Evolutionary conservation across 1,284 basidiomycete species (phyloP).

Genomic region (Lentinula novae-zelandiae): DNA sequence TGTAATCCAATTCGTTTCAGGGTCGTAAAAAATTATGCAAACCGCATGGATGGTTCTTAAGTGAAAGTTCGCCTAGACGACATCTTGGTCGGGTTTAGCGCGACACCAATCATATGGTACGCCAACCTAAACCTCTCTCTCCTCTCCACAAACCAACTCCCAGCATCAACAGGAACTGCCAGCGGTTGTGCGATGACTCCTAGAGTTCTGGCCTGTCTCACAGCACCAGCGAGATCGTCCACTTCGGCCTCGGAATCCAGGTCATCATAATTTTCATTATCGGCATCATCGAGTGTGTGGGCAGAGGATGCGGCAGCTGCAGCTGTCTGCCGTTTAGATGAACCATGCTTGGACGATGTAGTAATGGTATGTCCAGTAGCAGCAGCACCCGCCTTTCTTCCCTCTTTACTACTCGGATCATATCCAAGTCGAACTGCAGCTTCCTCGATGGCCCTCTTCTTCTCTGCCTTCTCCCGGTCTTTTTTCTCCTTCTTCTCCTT

Average conservation of each 20-base stretch:
- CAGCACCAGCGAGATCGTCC: constrained; percentile 52
- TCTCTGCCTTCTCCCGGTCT: constrained; percentile 73
- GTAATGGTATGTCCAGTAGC: constrained; percentile 41
- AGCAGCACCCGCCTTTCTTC: constrained; percentile 37
- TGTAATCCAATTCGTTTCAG: no score
- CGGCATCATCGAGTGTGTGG: constrained; percentile 46
- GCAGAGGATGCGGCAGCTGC: constrained; percentile 43
- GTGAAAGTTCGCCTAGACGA: no score
- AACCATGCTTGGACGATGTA: constrained; percentile 1
- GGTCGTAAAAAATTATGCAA: no score
- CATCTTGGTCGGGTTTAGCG: constrained; percentile 21
- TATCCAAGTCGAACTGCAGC: constrained; percentile 60
- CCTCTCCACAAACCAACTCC: constrained; percentile 74
- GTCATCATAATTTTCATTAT: constrained; percentile 74
- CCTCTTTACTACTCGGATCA: constrained; percentile 29
- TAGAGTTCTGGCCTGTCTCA: constrained; percentile 49
- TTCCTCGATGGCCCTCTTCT: constrained; percentile 66
- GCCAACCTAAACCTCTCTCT: constrained; percentile 67
- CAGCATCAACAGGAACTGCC: constrained; percentile 48
- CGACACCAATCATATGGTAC: constrained; percentile 58
- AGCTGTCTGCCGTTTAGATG: constrained; percentile 52
- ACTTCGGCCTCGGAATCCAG: constrained; percentile 74
- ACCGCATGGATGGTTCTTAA: no score
- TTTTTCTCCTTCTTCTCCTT: constrained; percentile 78
- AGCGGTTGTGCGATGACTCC: constrained; percentile 56